Percentiles rank a stretch among this genome's conserved stretches.
These are phyloP conservation scores for Emericellopsis terricola DNA, from an alignment of 495 filamentous ascomycete genomes.

Conservation along the genomic window DNA sequence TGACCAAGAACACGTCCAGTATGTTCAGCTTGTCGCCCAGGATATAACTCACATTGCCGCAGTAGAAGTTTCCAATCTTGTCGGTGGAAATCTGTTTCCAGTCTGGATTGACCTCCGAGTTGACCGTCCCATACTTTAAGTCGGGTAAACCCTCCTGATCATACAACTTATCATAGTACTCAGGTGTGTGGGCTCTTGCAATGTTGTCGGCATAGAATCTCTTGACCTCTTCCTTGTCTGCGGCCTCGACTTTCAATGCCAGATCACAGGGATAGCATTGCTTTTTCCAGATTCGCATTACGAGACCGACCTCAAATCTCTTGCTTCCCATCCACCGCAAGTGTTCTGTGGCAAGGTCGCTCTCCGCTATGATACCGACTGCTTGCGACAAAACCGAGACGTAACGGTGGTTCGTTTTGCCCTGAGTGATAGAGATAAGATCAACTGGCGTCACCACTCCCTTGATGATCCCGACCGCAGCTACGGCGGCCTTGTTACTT, in stretches of 20 bases:
- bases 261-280: conserved; percentile 79
- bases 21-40: too few species aligned
- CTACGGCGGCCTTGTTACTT: conserved; percentile 54
- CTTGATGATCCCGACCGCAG: conserved; percentile 71
- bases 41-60: conserved; percentile 52
- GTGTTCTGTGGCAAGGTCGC: conserved; percentile 75
- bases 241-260: conserved; percentile 60
- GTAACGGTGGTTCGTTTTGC: conserved; percentile 40
- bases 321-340: conserved; percentile 79
- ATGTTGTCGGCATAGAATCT: conserved; percentile 47
- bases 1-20: too few species aligned
- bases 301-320: conserved; percentile 71
- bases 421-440: conserved; percentile 74
- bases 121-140: conserved; percentile 61
- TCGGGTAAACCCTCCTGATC: conserved; percentile 39
- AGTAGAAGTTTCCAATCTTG: conserved; percentile 81
- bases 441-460: conserved; percentile 68
- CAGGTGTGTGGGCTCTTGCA: conserved; percentile 3
- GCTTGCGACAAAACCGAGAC: conserved; percentile 86
- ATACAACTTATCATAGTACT: conserved; percentile 9
- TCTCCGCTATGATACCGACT: conserved; percentile 76
- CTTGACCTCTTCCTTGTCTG: conserved; percentile 58
- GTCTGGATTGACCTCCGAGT: conserved; percentile 19
- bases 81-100: conserved; percentile 58
- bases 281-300: conserved; percentile 51